phyloP scores from a whole-genome alignment of 768 basidiomycete species.

The Clitopilus passeckerianus region DNA sequence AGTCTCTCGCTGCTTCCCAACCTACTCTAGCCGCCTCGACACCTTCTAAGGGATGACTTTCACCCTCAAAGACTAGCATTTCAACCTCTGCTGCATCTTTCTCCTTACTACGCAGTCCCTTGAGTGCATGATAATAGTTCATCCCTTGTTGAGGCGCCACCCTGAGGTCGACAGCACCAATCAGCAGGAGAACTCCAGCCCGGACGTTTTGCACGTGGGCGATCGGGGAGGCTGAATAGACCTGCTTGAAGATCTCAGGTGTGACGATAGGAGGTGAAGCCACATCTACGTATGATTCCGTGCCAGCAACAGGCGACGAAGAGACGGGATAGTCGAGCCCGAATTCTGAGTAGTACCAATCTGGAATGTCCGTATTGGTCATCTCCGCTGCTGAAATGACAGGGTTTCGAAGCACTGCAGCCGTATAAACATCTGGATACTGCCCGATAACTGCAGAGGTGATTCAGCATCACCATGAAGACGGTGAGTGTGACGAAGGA shows the following conservation, averaged over 20 bases:
- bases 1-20: slow-evolving; percentile 48
- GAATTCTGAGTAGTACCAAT: slow-evolving; percentile 56
- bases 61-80: slow-evolving; percentile 56
- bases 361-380: slow-evolving; percentile 58
- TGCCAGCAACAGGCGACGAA: slow-evolving; percentile 18
- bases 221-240: slow-evolving; percentile 54
- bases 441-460: slow-evolving; percentile 51
- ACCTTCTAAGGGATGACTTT: slow-evolving; percentile 59
- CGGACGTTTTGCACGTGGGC: slow-evolving; percentile 43
- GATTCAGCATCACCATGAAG: neutral
- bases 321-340: slow-evolving; percentile 35
- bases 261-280: slow-evolving; percentile 31
- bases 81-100: slow-evolving; percentile 34
- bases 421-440: slow-evolving; percentile 56
- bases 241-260: slow-evolving; percentile 33
- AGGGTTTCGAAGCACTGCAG: slow-evolving; percentile 63
- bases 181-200: slow-evolving; percentile 49
- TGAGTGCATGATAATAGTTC: slow-evolving; percentile 64
- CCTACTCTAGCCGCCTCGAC: slow-evolving; percentile 53
- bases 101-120: slow-evolving; percentile 23
- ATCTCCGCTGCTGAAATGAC: slow-evolving; percentile 60
- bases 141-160: slow-evolving; percentile 60
- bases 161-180: slow-evolving; percentile 58
- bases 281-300: neutral
- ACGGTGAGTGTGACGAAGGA: neutral